Percentiles rank a stretch among this genome's conserved stretches.
Evolutionary conservation across 2,329 filamentous ascomycete genomes (phyloP).

Genomic region (Fusarium xyrophilum): DNA sequence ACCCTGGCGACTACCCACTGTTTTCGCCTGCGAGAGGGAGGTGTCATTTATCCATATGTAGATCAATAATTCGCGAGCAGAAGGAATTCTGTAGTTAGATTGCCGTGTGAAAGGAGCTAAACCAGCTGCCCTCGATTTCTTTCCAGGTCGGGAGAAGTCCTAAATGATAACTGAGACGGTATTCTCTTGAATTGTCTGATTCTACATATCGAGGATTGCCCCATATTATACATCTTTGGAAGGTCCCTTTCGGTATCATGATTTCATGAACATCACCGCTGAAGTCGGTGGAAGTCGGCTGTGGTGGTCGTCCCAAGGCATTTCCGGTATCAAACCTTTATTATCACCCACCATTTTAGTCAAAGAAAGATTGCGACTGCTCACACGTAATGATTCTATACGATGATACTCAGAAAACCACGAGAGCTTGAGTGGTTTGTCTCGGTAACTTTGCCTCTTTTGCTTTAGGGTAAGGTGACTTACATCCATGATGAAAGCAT

Average conservation of each 20-base stretch:
- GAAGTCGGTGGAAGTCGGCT: not conserved
- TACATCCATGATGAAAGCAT: not conserved
- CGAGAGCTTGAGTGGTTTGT: not conserved
- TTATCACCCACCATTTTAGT: not conserved
- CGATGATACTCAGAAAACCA: not conserved
- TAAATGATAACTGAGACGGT: not conserved
- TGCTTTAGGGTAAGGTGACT: not conserved
- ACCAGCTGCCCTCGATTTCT: not conserved
- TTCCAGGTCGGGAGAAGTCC: not conserved
- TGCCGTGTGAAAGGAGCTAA: not conserved
- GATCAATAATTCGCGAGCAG: not conserved
- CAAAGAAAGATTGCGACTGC: not conserved
- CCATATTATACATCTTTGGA: no score
- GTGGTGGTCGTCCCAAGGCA: no score
- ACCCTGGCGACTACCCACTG: no score
- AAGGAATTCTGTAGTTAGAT: not conserved
- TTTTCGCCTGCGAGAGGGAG: not conserved
- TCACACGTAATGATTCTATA: not conserved
- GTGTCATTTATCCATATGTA: not conserved
- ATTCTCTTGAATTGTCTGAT: not conserved
- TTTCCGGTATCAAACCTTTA: not conserved
- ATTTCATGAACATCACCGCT: no score
- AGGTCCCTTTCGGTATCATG: not conserved
- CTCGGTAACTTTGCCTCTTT: not conserved
- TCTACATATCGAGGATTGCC: not conserved